Evolutionary conservation across 192 early-diverging fungal species (phyloP).

Genomic region (Podila verticillata): DNA sequence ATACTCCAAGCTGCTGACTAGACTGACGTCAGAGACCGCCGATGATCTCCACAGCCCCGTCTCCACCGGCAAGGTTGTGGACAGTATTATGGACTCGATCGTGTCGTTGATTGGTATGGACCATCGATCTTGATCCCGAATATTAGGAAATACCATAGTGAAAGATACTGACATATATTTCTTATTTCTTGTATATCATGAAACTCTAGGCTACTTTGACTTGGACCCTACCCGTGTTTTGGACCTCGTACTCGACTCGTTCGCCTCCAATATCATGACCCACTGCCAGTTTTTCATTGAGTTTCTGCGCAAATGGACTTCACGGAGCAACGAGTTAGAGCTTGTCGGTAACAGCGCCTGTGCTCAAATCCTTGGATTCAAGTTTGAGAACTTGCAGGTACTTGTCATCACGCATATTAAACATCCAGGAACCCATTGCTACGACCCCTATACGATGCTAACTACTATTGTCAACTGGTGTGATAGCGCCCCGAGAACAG

Average conservation of each 20-base stretch:
- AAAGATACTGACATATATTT: not conserved
- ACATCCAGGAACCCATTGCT: not conserved
- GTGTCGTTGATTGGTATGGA: not conserved
- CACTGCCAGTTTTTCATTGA: conserved; percentile 78
- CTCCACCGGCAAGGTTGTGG: not conserved
- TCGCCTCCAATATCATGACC: conserved; percentile 71
- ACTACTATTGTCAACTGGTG: conserved; percentile 1
- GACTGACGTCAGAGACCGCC: conserved; percentile 54
- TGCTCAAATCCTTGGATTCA: conserved; percentile 82
- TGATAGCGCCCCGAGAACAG: conserved; percentile 67
- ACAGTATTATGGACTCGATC: conserved; percentile 12
- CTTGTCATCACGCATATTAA: not conserved
- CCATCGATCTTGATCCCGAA: not conserved
- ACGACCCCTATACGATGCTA: not conserved
- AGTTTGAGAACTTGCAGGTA: conserved; percentile 70
- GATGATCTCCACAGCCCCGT: conserved; percentile 7
- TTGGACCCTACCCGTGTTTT: conserved; percentile 88
- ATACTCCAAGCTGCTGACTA: conserved; percentile 77
- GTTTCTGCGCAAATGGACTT: conserved; percentile 64
- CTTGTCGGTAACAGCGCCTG: conserved; percentile 23
- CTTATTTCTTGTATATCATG: too few relatives aligned
- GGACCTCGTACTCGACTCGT: conserved; percentile 80
- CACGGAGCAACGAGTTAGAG: not conserved
- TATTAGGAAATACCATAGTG: not conserved
- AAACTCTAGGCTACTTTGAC: conserved; percentile 70